Conservation (phyloP, 169 alveolate species). For the Babesia divergens region DNA sequence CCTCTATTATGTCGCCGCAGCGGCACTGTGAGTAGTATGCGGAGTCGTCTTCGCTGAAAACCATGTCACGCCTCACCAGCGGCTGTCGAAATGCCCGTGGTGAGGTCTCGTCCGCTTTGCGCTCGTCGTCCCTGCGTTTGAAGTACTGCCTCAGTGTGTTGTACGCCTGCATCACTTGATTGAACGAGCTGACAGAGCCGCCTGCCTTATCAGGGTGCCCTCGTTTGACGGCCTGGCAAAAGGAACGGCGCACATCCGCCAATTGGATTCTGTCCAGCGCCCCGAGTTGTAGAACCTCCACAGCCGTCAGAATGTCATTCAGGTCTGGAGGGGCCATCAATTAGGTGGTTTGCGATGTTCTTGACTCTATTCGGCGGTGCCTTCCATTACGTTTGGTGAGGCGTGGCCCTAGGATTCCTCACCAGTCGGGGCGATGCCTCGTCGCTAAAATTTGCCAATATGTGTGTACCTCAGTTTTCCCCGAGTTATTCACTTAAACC, state of each 20-base stretch:
- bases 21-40: slow-evolving; percentile 43
- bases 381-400: not conserved
- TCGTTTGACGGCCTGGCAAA: not conserved
- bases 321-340: slow-evolving; percentile 6
- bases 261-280: not conserved
- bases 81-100: not conserved
- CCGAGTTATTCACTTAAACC: no score
- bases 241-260: not conserved
- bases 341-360: not conserved
- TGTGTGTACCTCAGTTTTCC: no score
- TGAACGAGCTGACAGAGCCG: slow-evolving; percentile 6
- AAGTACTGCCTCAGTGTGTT: slow-evolving; percentile 3
- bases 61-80: not conserved
- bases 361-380: not conserved
- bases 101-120: not conserved
- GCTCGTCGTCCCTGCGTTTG: not conserved
- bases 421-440: no score
- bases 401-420: no score
- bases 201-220: slow-evolving; percentile 18
- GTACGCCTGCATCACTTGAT: slow-evolving; percentile 14
- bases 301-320: slow-evolving; percentile 6
- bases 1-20: slow-evolving; percentile 32
- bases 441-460: no score
- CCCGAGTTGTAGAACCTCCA: not conserved
- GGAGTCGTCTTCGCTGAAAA: slow-evolving; percentile 11